phyloP scores from a whole-genome alignment of 2,329 filamentous ascomycete species.

The Simplicillium aogashimaense region DNA sequence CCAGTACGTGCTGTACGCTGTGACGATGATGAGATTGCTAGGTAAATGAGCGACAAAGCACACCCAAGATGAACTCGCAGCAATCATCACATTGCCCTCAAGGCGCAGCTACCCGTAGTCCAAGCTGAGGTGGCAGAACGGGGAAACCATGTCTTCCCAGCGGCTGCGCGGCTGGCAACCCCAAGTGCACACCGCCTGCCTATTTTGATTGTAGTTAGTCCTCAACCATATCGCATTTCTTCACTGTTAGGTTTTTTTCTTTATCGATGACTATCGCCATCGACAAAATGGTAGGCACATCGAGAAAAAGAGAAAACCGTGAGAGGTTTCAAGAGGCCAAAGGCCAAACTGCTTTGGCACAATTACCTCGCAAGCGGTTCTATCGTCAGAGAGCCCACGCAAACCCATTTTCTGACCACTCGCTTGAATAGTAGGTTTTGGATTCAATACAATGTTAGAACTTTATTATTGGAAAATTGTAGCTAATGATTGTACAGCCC shows the following conservation, averaged over 20 bases:
- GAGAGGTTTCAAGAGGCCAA: constrained; percentile 52
- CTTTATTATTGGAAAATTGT: neutral
- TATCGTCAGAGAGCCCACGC: constrained; percentile 95
- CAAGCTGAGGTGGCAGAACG: too few relatives aligned
- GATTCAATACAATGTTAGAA: neutral
- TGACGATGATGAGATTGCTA: too few relatives aligned
- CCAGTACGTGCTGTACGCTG: too few relatives aligned
- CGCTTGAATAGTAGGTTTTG: constrained; percentile 66
- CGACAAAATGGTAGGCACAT: constrained; percentile 15
- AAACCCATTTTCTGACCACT: constrained; percentile 95
- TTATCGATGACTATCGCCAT: neutral
- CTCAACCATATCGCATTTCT: too few relatives aligned
- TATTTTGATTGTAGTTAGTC: too few relatives aligned
- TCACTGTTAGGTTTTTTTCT: neutral
- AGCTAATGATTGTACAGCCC: constrained; percentile 47
- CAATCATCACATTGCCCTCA: too few relatives aligned
- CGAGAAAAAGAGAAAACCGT: constrained; percentile 54
- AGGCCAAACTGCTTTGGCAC: constrained; percentile 39
- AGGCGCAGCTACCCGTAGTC: too few relatives aligned
- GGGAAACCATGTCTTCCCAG: too few relatives aligned
- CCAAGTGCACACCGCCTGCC: too few relatives aligned
- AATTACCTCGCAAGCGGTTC: constrained; percentile 86
- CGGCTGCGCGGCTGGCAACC: too few relatives aligned
- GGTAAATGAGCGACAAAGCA: too few relatives aligned
- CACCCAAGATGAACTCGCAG: too few relatives aligned